Conservation (phyloP, 2,329 filamentous ascomycete genomes). For the Pyrenophora graminea region DNA sequence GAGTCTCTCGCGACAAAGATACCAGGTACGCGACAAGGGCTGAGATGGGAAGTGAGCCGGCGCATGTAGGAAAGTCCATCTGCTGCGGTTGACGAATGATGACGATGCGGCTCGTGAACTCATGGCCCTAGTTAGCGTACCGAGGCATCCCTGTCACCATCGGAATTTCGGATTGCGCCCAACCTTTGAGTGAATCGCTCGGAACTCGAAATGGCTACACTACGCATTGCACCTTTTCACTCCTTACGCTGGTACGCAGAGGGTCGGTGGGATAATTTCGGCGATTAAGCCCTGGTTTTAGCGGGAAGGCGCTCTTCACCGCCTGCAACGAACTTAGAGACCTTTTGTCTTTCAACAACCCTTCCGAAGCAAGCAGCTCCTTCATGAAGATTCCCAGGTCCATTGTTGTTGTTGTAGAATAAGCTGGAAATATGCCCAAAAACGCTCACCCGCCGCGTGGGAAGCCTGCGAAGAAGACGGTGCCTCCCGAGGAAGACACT, state of each 20-base stretch:
- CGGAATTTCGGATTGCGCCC: slow-evolving; percentile 18
- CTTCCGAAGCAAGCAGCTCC: slow-evolving; percentile 2
- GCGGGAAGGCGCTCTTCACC: slow-evolving; percentile 21
- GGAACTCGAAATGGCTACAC: slow-evolving; percentile 10
- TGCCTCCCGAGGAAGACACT: slow-evolving; percentile 52
- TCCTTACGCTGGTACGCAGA: too few species aligned
- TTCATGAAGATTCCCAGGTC: slow-evolving; percentile 13
- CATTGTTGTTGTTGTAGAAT: neutral
- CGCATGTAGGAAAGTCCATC: neutral
- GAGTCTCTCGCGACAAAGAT: too few species aligned
- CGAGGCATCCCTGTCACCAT: slow-evolving; percentile 19
- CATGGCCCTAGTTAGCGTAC: slow-evolving; percentile 18
- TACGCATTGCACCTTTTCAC: neutral
- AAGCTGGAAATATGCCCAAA: slow-evolving; percentile 49
- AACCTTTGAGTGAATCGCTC: slow-evolving; percentile 1
- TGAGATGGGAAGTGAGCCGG: neutral
- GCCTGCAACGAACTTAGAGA: slow-evolving; percentile 11
- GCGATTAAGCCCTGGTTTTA: slow-evolving; percentile 23
- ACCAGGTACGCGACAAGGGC: too few species aligned
- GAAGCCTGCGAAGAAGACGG: slow-evolving; percentile 48
- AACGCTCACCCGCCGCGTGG: slow-evolving; percentile 54
- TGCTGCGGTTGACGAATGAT: neutral
- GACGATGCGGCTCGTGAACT: slow-evolving; percentile 8
- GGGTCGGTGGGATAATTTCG: neutral
- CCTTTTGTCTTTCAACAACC: neutral